Evolutionary conservation across 495 filamentous ascomycete genomes (phyloP), one percentile per base, ranked within the genome.

Genomic region (Annulohypoxylon stygium): DNA sequence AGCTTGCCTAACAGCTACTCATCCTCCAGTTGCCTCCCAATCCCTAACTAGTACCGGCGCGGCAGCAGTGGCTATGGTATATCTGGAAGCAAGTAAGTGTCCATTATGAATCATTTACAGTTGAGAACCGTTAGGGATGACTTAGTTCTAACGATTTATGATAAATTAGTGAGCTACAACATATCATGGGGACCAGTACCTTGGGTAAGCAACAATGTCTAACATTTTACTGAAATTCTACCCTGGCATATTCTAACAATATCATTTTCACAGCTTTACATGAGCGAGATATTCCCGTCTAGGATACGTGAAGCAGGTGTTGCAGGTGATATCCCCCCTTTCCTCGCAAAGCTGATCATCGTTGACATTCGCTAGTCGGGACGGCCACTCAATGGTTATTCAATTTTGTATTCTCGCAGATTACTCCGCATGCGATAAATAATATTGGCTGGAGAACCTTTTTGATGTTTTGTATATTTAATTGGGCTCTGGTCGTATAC

Each of bases 401-500:
- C 78, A 87, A 88, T 65, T 89, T 88, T 61, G 81, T 82, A 48
- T 83, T 88, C 79, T 85, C 83, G 3, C 82, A 86, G 60, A 81
- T 87, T 39, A 88, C 84, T 10, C 86, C 87, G 2, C 81, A 83
- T 60, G 84, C 86, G 9, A 79, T 88, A 39, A 81, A 79, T 11
- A 84, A 86, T 51, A 86, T 88, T 45, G 81, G 82, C 2, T 88
- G 83, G 83, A 68, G 81, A 18, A 86, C 84, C 26, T 88, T 88
- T 77, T 64, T 89, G 62, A 87, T 88, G 82, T 88, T 88, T 73
- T 83, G 81, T n/a, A 84, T 86, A 58, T 87, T 89, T 77, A 85
- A 84, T 58, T 76, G 82, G 63, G 50, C 78, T 2, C 81, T 86
- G 16, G 75, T 81, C 8, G 71, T 77, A 0, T 85, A 85, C 51